Base-by-base conservation (phyloP, 208 protist genomes). In the Crithidia expoeki region DNA sequence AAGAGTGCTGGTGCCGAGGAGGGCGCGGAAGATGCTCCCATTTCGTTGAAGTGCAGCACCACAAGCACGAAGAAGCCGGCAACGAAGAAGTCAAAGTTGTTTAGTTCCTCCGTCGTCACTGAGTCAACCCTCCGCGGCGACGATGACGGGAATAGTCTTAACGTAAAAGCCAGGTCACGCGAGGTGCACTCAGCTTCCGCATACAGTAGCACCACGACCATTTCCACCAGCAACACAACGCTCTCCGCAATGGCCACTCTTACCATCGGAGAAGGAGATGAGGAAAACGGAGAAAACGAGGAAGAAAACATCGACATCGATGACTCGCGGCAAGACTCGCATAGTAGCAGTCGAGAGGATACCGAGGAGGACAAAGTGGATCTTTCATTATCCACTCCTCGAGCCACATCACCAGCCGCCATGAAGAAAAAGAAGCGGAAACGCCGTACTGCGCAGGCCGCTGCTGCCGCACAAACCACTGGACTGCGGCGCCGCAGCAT, bases 401-500 rank as follows among this genome's bases (percentile, higher is more conserved):
- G 21, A 23, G 28, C 17, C 17, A 9, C 42, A 2, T 16, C 42
- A 10, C 19, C 59, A 55, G 42, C 27, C 7, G 27, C 19, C 5
- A 55, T 2, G n/a, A 59, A 44, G 12, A 57, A 57, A 19, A 57
- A 28, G 34, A 55, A 57, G 49, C 46, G 49, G 2, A 27, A 47
- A 2, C 34, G 61, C 1, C 61, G 7, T 2, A 7, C 42, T 5
- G 32, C 32, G 10, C n/a, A 23, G 44, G 17, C 46, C 47, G 23
- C 19, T 6, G n/a, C 19, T 2, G 19, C 34, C 28, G 14, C 23
- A 5, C 6, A 32, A 23, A 4, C 1, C 17, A 52, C 30, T 0
- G 47, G 23, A 2, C 46, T 47, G 14, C 61, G 33, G 14, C 61
- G 61, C 25, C 61, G 61, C 49, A 67, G 61, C 47, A 67, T 67